A percentile compares a stretch with the other conserved stretches of the same genome.
These are phyloP conservation scores for Plectosphaerella cucumerina DNA, from an alignment of 2,329 filamentous ascomycete species.

Conservation along the genomic window DNA sequence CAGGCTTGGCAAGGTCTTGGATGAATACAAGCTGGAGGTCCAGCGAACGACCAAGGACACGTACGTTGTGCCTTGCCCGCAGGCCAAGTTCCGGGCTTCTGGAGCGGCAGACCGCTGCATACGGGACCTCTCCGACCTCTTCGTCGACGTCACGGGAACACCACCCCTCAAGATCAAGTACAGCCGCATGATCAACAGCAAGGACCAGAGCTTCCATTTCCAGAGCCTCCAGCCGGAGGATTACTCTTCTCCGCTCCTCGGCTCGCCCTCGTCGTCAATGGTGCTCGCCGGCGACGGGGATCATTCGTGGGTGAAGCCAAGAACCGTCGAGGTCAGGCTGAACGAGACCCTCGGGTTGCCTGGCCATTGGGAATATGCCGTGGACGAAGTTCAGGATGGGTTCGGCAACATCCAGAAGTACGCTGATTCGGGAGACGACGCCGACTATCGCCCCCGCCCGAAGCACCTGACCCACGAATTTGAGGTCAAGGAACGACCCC, in stretches of 20 bases:
- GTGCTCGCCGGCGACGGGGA: constrained; percentile 58
- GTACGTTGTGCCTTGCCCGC: constrained; percentile 81
- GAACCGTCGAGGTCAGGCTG: constrained; percentile 72
- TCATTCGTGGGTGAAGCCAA: constrained; percentile 74
- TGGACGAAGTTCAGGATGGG: constrained; percentile 89
- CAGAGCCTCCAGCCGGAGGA: constrained; percentile 92
- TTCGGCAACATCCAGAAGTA: constrained; percentile 86
- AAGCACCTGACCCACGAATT: constrained; percentile 72
- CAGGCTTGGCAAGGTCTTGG: constrained; percentile 76
- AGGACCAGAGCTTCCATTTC: constrained; percentile 80
- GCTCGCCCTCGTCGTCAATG: constrained; percentile 53
- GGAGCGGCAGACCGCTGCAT: constrained; percentile 68
- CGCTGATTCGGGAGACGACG: constrained; percentile 60
- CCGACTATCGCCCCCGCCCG: constrained; percentile 55
- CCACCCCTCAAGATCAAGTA: constrained; percentile 92
- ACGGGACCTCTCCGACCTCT: constrained; percentile 81
- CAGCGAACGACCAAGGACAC: constrained; percentile 72
- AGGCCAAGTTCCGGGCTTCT: constrained; percentile 65
- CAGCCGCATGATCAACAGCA: constrained; percentile 79
- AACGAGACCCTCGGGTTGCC: constrained; percentile 82
- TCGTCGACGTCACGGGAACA: constrained; percentile 79
- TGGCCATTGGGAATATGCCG: constrained; percentile 82
- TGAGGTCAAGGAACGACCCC: constrained; percentile 80
- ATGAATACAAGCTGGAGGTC: constrained; percentile 92
- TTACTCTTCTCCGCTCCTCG: constrained; percentile 72